These are phyloP conservation scores for Globisporangium paroecandrum DNA, from an alignment of 352 stramenopile genomes.

Conservation along the genomic window DNA sequence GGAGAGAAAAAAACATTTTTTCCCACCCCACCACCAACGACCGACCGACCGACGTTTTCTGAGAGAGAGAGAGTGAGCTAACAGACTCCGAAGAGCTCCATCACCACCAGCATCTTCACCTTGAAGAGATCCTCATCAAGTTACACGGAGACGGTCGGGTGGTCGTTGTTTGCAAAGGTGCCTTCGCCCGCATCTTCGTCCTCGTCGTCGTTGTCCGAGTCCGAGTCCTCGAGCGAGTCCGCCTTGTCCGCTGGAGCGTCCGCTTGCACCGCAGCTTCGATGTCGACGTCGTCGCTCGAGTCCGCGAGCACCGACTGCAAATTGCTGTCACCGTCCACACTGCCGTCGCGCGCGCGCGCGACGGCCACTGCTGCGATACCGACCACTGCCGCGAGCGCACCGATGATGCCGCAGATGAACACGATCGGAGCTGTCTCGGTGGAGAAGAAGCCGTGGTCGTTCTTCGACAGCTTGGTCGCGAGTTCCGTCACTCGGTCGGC, in stretches of 20 bases:
- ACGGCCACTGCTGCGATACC: conserved; percentile 58
- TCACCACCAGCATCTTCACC: neutral
- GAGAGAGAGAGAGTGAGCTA: neutral
- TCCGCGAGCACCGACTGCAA: conserved; percentile 41
- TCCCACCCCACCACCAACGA: conserved; percentile 7
- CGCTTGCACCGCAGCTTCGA: conserved; percentile 38
- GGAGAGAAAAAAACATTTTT: conserved; percentile 5
- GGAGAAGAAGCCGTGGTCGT: conserved; percentile 36
- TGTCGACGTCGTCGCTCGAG: conserved; percentile 43
- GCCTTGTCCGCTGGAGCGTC: conserved; percentile 35
- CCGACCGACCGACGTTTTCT: neutral
- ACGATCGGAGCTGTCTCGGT: conserved; percentile 42
- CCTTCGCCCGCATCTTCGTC: conserved; percentile 48
- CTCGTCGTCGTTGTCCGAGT: conserved; percentile 39
- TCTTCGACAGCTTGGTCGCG: conserved; percentile 47
- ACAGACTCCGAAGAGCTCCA: neutral
- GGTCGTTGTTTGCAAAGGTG: conserved; percentile 49
- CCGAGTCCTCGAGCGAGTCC: conserved; percentile 47
- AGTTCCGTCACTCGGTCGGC: conserved; percentile 46
- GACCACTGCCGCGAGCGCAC: conserved; percentile 59
- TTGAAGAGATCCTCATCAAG: neutral
- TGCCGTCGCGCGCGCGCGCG: conserved; percentile 25
- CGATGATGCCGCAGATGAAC: conserved; percentile 64
- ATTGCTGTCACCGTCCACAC: conserved; percentile 18
- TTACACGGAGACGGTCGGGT: conserved; percentile 28